Evolutionary conservation across 23 red algal genomes (phyloP).

Genomic region (Chondrus crispus): DNA sequence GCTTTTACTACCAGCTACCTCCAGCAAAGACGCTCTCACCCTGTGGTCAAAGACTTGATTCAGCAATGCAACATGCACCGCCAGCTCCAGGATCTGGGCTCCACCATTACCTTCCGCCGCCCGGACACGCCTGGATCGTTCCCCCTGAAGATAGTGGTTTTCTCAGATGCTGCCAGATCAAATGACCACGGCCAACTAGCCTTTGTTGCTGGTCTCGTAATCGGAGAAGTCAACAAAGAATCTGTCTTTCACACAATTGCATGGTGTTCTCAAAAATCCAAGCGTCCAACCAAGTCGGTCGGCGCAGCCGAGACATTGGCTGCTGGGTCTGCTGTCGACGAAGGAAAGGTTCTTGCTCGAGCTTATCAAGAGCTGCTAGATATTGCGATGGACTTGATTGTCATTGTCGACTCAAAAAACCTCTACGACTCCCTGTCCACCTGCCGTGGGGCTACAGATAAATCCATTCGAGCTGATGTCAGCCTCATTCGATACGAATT

Average conservation of each 20-base stretch:
- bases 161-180: not conserved
- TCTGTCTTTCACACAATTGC: not conserved
- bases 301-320: constrained; percentile 4
- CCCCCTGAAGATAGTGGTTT: not conserved
- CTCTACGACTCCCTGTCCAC: not conserved
- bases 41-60: not conserved
- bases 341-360: not conserved
- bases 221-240: not conserved
- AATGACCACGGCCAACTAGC: not conserved
- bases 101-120: not conserved
- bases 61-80: not conserved
- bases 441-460: not conserved
- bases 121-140: not conserved
- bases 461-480: constrained; percentile 12
- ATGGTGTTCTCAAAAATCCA: constrained; percentile 8
- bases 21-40: not conserved
- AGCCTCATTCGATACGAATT: constrained; percentile 13
- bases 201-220: not conserved
- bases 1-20: constrained; percentile 1
- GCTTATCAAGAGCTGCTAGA: not conserved
- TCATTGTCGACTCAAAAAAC: constrained; percentile 5
- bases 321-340: constrained; percentile 1
- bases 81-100: not conserved
- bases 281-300: not conserved
- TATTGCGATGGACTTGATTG: not conserved